These are phyloP conservation scores for Xylariomycetidae sp. DNA, from an alignment of 2,329 filamentous ascomycete species.

Conservation along the genomic window DNA sequence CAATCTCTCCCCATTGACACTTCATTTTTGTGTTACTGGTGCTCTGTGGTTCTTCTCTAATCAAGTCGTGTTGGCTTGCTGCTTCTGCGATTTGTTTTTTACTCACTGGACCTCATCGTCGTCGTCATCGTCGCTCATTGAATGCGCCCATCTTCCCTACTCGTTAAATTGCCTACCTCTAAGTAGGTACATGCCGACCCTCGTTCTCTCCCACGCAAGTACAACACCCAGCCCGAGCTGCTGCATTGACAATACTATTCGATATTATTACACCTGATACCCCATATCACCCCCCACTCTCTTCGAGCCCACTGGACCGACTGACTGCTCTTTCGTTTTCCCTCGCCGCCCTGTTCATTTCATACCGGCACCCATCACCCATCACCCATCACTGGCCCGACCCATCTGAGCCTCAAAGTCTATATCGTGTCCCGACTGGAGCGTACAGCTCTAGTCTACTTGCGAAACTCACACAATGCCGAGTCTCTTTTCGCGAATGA, in stretches of 20 bases:
- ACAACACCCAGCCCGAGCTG: constrained; percentile 16
- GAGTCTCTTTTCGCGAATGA: constrained; percentile 60
- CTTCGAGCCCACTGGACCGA: constrained; percentile 16
- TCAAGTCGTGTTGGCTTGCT: not conserved
- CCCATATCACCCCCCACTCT: constrained; percentile 18
- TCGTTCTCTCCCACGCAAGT: constrained; percentile 11
- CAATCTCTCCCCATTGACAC: too few relatives aligned
- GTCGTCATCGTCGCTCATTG: constrained; percentile 1
- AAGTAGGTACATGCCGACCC: constrained; percentile 13
- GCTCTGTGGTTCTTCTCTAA: too few relatives aligned
- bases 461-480: constrained; percentile 48
- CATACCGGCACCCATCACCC: constrained; percentile 12
- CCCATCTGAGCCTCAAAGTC: too few relatives aligned
- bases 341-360: constrained; percentile 15
- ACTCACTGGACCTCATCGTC: too few relatives aligned
- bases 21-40: too few relatives aligned
- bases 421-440: too few relatives aligned
- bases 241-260: constrained; percentile 21
- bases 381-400: too few relatives aligned
- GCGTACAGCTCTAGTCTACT: too few relatives aligned
- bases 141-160: too few relatives aligned
- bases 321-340: constrained; percentile 12
- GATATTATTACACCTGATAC: constrained; percentile 23
- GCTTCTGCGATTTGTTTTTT: too few relatives aligned
- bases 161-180: too few relatives aligned